Conservation (phyloP, 2,329 filamentous ascomycete genomes). For the Colletotrichum musicola region DNA sequence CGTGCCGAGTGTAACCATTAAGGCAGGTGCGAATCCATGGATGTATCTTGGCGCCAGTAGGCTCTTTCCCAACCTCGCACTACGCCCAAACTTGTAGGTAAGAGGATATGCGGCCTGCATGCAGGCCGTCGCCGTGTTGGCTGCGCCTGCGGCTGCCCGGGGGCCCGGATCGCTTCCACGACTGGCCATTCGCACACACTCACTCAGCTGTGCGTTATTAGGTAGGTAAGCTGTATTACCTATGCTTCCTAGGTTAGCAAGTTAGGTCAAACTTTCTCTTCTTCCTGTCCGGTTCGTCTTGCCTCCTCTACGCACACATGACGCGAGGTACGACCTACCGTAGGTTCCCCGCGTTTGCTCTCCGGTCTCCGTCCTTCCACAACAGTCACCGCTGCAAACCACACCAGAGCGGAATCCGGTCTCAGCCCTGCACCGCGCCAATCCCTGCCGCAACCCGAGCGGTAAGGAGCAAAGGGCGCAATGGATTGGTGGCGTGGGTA, state of each 20-base stretch:
- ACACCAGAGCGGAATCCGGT: too few relatives aligned
- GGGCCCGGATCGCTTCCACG: constrained; percentile 35
- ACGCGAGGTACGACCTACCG: not conserved
- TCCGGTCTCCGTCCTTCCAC: not conserved
- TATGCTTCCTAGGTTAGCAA: not conserved
- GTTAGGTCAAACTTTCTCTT: not conserved
- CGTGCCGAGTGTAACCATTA: constrained; percentile 37
- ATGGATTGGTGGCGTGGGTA: too few relatives aligned
- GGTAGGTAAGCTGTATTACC: too few relatives aligned
- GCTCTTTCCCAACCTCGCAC: too few relatives aligned
- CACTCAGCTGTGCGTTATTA: not conserved
- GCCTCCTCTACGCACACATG: constrained; percentile 9
- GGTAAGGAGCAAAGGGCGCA: not conserved
- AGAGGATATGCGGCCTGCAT: constrained; percentile 26
- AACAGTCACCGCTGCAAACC: not conserved
- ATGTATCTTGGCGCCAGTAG: too few relatives aligned
- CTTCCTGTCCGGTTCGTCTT: not conserved
- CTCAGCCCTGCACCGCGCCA: constrained; percentile 1
- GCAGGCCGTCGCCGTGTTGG: constrained; percentile 7
- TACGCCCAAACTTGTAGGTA: constrained; percentile 11
- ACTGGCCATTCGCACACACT: constrained; percentile 1
- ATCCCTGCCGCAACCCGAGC: not conserved
- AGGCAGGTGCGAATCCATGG: constrained; percentile 13
- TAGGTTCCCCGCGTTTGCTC: not conserved
- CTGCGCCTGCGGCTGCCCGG: constrained; percentile 23